Base-by-base conservation (phyloP, 2,329 filamentous ascomycete species). In the Fusarium sp. region DNA sequence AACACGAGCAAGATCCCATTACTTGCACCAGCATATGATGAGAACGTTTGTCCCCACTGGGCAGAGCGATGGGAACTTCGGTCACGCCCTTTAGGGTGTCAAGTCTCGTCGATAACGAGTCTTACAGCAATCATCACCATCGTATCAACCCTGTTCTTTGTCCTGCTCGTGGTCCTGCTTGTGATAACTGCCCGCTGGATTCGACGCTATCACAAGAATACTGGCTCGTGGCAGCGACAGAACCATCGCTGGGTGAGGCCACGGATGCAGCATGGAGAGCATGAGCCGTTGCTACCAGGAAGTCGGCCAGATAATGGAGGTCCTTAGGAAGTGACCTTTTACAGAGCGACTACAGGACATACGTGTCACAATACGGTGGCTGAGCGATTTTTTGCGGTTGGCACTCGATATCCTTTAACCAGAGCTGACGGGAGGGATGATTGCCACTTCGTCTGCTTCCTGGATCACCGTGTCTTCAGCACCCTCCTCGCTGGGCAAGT, bases 391-490 rank as follows among this genome's bases (percentile, higher is more conserved):
- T 62, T 62, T 64, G 52, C 47, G 64, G 67, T 61, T 57, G 34
- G 57, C 54, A 49, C 63, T 58, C 45, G 59, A 61, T 57, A 64
- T 60, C 48, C 53, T 61, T 85, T 80, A 96, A 7, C 93, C 93
- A 40, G 93, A 94, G 83, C 93, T 97, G 71, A 97, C 94, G 12
- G 94, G 93, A 34, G 94, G 93, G 61, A 97, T 95, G 37, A 97
- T 91, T 44, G 92, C 94, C 58, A 97, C 92, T 81, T 97, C 94
- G 77, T 97, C 93, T 29, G 91, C 92, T 67, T 88, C 88, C 54
- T 88, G 81, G 61, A 97, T 91, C 59, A 88, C 77, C 27, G 83
- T 72, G 18, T 81, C 81, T 11, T 77, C 76, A 18, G 75, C 75
- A 20, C 81, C 79, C 20, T 79, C 79, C 32, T 81, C 80, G 42